Base-by-base conservation (phyloP, 2,329 filamentous ascomycete genomes). In the Xylariaceae sp. region DNA sequence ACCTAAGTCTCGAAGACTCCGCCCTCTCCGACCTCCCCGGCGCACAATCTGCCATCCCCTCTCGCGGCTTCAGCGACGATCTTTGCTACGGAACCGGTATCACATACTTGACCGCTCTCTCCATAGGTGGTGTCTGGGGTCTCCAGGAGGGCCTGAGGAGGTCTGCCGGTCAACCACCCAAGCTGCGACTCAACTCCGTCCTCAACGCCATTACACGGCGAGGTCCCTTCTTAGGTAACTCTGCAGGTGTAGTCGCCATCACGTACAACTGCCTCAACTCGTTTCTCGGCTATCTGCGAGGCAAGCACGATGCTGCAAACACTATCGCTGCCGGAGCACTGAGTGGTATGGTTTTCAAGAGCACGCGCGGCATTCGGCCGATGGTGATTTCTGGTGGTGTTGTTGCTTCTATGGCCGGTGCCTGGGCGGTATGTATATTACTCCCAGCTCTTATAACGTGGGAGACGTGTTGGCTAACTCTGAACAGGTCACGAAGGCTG, bases 11-110 rank as follows among this genome's bases (percentile, higher is more conserved):
- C 65, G 94, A 99, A 73, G 95, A 99, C 68, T 89, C 90, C 44
- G 82, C 86, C 27, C 83, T 96, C 51, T 90, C 90, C 54, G 85
- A 95, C 64, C 80, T 95, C 17, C 90, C 91, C 43, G 91, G 90
- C 64, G 81, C 85, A 52, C 87, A 89, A 68, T 95, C 92, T 39
- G 87, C 91, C 47, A 81, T 99, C 47, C 94, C 95, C 39, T 96
- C 91, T 49, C 86, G 94, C 69, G 94, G 94, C 68, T 99, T 95
- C 84, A 95, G 91, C 53, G 94, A 99, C 68, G 94, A 99, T 70
- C 82, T 99, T 52, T 97, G 94, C 74, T 99, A 99, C 70, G 94
- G 95, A 65, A 95, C 94, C 18, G 94, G 94, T 62, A 85, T 92
- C 55, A 96, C 90, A 66, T 99, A 99, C 68, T 77, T 99, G 53